Evolutionary conservation across 495 filamentous ascomycete species (phyloP).

Genomic region (Aspergillus diversus): DNA sequence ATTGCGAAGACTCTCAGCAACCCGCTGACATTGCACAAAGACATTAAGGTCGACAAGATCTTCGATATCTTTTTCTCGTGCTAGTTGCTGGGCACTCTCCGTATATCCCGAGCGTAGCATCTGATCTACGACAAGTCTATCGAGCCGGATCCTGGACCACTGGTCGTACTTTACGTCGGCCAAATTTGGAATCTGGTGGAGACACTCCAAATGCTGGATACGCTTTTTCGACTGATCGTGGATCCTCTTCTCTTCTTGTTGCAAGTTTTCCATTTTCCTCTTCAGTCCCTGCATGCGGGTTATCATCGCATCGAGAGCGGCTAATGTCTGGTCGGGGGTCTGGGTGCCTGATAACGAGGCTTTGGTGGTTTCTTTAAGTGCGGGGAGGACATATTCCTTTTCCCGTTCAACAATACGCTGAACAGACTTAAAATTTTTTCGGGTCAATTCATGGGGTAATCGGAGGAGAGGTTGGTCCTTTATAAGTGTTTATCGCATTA

Average conservation of each 20-base stretch:
- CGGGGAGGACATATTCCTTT: slow-evolving; percentile 66
- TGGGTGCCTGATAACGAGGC: slow-evolving; percentile 63
- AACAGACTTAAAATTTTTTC: slow-evolving; percentile 89
- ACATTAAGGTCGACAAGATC: slow-evolving; percentile 88
- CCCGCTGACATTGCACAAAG: slow-evolving; percentile 79
- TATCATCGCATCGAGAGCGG: slow-evolving; percentile 82
- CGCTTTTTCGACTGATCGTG: slow-evolving; percentile 75
- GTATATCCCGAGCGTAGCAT: slow-evolving; percentile 81
- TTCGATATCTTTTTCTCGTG: slow-evolving; percentile 69
- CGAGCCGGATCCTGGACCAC: slow-evolving; percentile 80
- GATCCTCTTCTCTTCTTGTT: slow-evolving; percentile 75
- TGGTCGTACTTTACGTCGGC: slow-evolving; percentile 92
- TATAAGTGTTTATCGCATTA: slow-evolving; percentile 15
- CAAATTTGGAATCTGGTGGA: slow-evolving; percentile 78
- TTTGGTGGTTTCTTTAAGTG: slow-evolving; percentile 70
- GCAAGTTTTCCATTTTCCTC: slow-evolving; percentile 76
- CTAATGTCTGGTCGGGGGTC: slow-evolving; percentile 69
- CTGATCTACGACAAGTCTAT: slow-evolving; percentile 88
- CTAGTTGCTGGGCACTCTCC: slow-evolving; percentile 74
- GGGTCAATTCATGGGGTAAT: slow-evolving; percentile 85
- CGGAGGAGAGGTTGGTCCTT: slow-evolving; percentile 96
- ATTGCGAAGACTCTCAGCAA: slow-evolving; percentile 69
- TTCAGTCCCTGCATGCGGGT: slow-evolving; percentile 81
- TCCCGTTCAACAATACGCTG: slow-evolving; percentile 83
- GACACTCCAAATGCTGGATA: slow-evolving; percentile 75